Conservation (phyloP, 306 rosid species). For the Cajanus cajan region DNA sequence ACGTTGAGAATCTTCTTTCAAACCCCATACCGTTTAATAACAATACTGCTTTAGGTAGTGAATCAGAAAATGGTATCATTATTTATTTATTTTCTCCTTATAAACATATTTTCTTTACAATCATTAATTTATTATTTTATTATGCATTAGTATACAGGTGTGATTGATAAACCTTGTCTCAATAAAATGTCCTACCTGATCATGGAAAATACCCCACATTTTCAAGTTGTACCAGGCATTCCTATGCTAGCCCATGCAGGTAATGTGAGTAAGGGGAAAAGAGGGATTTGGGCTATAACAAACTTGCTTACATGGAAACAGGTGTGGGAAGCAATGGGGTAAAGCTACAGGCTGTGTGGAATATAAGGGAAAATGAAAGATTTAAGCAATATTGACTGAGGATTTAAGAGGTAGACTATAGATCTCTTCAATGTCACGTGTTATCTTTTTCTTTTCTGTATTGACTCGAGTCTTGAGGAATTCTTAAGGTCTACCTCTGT, state of each 20-base stretch:
- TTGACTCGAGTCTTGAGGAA: background rate
- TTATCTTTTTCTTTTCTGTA: background rate
- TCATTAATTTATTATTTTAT: background rate
- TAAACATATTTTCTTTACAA: background rate
- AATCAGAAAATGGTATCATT: slow-evolving; percentile 10
- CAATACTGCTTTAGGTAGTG: background rate
- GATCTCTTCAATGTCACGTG: background rate
- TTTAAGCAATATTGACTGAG: background rate
- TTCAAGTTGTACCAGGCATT: background rate
- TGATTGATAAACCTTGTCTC: background rate
- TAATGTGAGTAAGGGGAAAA: background rate
- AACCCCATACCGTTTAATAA: slow-evolving; percentile 3
- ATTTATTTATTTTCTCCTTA: background rate
- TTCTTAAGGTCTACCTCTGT: background rate
- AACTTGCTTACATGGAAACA: background rate
- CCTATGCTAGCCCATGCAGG: background rate
- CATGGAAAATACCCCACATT: background rate
- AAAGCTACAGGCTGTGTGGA: background rate
- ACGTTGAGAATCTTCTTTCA: background rate
- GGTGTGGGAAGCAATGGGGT: background rate
- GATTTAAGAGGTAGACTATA: background rate
- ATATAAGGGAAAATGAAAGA: background rate
- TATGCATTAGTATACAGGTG: background rate
- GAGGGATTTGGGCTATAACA: background rate
- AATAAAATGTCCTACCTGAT: background rate